phyloP scores from a whole-genome alignment of 2,329 filamentous ascomycete species.

The Leptographium lundbergii region DNA sequence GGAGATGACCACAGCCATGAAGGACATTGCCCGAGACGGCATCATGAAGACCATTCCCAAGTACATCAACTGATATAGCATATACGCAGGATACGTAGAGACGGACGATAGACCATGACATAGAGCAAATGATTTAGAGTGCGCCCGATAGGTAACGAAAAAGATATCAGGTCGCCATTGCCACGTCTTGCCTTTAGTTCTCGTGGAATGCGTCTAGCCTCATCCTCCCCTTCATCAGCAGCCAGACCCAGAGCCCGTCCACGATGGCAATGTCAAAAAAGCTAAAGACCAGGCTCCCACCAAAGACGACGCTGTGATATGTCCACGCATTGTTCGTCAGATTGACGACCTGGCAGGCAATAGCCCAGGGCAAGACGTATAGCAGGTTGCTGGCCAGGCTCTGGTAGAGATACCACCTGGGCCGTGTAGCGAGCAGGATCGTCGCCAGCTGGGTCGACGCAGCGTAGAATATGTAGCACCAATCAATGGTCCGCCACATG shows the following conservation, averaged over 20 bases:
- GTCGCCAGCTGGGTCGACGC: constrained; percentile 52
- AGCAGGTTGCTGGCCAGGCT: constrained; percentile 53
- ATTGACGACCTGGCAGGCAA: constrained; percentile 39
- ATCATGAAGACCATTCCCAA: constrained; percentile 36
- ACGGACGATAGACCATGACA: too few species aligned
- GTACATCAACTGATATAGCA: constrained; percentile 24
- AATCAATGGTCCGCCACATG: constrained; percentile 53
- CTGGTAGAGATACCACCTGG: constrained; percentile 56
- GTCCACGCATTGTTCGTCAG: constrained; percentile 49
- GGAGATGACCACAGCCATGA: constrained; percentile 33
- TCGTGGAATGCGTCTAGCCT: constrained; percentile 14
- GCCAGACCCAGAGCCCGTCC: constrained; percentile 38
- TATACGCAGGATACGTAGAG: background rate
- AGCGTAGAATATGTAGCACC: constrained; percentile 61
- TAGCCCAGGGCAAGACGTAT: constrained; percentile 60
- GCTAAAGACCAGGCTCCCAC: constrained; percentile 54
- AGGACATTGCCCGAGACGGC: constrained; percentile 32
- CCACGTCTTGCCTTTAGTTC: background rate
- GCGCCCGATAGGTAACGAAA: too few species aligned
- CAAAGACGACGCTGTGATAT: constrained; percentile 55
- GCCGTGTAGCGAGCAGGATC: constrained; percentile 49
- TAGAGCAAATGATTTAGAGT: background rate
- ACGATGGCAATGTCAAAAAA: constrained; percentile 44
- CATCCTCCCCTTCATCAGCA: constrained; percentile 30
- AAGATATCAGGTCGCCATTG: too few species aligned